Conservation (phyloP, 805 yeast species). For the Candida ortonii region DNA sequence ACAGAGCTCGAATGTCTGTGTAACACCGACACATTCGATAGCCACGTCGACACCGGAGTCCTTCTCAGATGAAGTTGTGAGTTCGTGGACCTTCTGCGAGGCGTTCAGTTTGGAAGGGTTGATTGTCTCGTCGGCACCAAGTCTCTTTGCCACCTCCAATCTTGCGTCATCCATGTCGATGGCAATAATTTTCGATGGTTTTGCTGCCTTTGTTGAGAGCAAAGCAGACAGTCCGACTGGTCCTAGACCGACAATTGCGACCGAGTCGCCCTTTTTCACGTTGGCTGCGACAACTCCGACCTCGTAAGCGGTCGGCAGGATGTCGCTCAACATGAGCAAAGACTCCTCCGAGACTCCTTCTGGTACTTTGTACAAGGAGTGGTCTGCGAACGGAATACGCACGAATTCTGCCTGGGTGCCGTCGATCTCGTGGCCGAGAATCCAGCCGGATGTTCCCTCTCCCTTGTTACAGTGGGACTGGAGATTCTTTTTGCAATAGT, state of each 20-base stretch:
- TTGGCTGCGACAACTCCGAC: constrained; percentile 60
- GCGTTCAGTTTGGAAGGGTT: constrained; percentile 49
- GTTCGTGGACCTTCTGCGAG: constrained; percentile 34
- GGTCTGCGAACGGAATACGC: constrained; percentile 50
- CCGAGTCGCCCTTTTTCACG: constrained; percentile 52
- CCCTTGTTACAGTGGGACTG: constrained; percentile 57
- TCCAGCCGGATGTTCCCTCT: constrained; percentile 46
- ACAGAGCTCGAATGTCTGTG: constrained; percentile 57
- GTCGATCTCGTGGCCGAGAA: constrained; percentile 54
- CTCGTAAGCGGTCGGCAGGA: constrained; percentile 65
- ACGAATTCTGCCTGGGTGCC: constrained; percentile 67
- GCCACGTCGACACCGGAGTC: constrained; percentile 60
- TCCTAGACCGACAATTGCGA: constrained; percentile 66
- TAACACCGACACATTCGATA: constrained; percentile 64
- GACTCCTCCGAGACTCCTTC: constrained; percentile 39
- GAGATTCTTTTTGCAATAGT: constrained; percentile 50
- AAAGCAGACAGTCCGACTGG: constrained; percentile 68
- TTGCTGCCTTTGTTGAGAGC: constrained; percentile 48
- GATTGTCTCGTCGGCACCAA: constrained; percentile 58
- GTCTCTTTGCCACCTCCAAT: constrained; percentile 51
- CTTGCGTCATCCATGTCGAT: constrained; percentile 60
- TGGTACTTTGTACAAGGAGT: constrained; percentile 37
- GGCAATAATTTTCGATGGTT: constrained; percentile 55
- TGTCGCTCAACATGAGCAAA: constrained; percentile 59
- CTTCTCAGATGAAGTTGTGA: constrained; percentile 29